phyloP scores from a whole-genome alignment of 257 asterid species.

The Solanum sejunctum region DNA sequence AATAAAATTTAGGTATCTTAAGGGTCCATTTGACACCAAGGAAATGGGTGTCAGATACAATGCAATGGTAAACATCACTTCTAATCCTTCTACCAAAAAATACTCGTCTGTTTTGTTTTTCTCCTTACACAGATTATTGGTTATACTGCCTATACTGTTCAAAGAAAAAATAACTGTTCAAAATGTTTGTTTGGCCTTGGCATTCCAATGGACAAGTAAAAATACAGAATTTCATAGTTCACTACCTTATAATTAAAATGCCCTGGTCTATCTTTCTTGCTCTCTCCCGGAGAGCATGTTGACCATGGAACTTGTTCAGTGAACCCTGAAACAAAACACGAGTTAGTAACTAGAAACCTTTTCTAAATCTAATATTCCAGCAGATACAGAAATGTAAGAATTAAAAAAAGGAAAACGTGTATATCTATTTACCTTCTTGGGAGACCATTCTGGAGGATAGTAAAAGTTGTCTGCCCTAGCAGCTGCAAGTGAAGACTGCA shows the following conservation, averaged over 20 bases:
- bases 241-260: slow-evolving; percentile 87
- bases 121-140: background rate
- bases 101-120: background rate
- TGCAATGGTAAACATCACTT: background rate
- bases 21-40: background rate
- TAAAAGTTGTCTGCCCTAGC: slow-evolving; percentile 97
- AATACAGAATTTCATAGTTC: background rate
- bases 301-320: slow-evolving; percentile 89
- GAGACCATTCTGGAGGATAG: slow-evolving; percentile 99
- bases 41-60: background rate
- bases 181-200: background rate
- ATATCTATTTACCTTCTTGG: slow-evolving; percentile 59
- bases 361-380: background rate
- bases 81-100: background rate
- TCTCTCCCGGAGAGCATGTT: slow-evolving; percentile 92
- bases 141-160: too few relatives aligned
- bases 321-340: slow-evolving; percentile 48
- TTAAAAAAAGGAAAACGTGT: background rate
- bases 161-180: background rate
- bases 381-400: background rate
- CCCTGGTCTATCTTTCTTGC: slow-evolving; percentile 95
- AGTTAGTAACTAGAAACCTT: background rate
- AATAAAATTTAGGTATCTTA: background rate
- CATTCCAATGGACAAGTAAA: background rate
- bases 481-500: slow-evolving; percentile 96